These are phyloP conservation scores for Cercospora janseana DNA, from an alignment of 2,329 filamentous ascomycete genomes.

Conservation along the genomic window DNA sequence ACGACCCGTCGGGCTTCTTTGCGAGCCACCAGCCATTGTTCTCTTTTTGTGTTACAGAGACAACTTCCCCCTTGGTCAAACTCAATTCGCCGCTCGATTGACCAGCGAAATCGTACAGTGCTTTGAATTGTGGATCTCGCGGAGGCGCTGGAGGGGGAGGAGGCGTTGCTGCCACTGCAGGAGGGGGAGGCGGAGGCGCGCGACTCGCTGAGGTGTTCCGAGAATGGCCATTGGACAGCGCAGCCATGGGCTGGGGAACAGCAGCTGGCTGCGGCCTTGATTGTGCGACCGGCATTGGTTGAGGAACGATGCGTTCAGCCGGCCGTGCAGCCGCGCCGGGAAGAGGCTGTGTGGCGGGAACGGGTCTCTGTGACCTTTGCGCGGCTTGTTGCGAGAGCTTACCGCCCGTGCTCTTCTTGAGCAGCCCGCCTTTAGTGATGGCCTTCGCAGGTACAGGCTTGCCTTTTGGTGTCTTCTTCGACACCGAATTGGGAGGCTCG, in stretches of 20 bases:
- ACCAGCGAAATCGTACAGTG: slow-evolving; percentile 86
- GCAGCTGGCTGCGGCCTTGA: slow-evolving; percentile 9
- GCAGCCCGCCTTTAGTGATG: slow-evolving; percentile 88
- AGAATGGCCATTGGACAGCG: slow-evolving; percentile 50
- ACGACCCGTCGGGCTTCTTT: slow-evolving; percentile 65
- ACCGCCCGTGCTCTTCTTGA: slow-evolving; percentile 71
- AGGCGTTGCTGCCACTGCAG: neutral
- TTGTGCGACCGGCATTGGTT: slow-evolving; percentile 15
- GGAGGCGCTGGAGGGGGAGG: slow-evolving; percentile 56
- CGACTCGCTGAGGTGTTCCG: slow-evolving; percentile 46
- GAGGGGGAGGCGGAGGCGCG: slow-evolving; percentile 60
- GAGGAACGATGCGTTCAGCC: slow-evolving; percentile 32
- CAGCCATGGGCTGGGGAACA: slow-evolving; percentile 45
- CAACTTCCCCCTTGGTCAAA: slow-evolving; percentile 73
- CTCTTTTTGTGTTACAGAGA: slow-evolving; percentile 92
- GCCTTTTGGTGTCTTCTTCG: slow-evolving; percentile 79
- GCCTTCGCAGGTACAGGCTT: slow-evolving; percentile 84
- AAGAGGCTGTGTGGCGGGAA: slow-evolving; percentile 47
- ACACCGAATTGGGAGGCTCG: slow-evolving; percentile 77
- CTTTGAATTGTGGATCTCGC: slow-evolving; percentile 78
- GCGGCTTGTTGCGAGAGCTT: slow-evolving; percentile 61
- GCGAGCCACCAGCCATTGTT: slow-evolving; percentile 97
- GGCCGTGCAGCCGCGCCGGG: slow-evolving; percentile 33
- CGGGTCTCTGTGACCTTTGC: slow-evolving; percentile 46
- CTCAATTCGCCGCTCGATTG: slow-evolving; percentile 82